phyloP scores from a whole-genome alignment of 768 basidiomycete genomes.

The Leucosporidium creatinivorum region DNA sequence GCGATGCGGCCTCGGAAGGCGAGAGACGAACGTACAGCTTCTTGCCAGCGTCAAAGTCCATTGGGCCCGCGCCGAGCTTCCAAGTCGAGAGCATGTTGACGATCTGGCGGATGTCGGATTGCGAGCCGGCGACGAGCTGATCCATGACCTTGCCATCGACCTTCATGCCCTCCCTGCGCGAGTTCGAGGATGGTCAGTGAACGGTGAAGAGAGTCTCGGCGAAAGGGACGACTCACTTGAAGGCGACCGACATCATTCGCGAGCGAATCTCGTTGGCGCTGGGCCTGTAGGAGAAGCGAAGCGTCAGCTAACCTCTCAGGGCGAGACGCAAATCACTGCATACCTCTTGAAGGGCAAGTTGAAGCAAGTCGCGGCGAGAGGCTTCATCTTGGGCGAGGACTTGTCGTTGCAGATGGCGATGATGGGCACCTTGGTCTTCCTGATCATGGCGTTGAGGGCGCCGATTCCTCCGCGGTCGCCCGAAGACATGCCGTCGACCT shows the following conservation, averaged over 20 bases:
- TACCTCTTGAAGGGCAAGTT: constrained; percentile 71
- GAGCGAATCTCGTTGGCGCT: constrained; percentile 69
- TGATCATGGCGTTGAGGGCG: constrained; percentile 82
- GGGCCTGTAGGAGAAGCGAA: constrained; percentile 51
- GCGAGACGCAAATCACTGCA: constrained; percentile 33
- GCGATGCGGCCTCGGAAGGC: background rate
- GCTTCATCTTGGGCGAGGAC: constrained; percentile 81
- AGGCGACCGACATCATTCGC: constrained; percentile 75
- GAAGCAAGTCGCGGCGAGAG: constrained; percentile 64
- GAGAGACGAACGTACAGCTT: constrained; percentile 56
- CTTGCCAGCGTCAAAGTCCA: constrained; percentile 90
- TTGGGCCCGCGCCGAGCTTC: constrained; percentile 66
- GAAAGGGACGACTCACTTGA: constrained; percentile 57
- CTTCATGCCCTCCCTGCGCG: constrained; percentile 76
- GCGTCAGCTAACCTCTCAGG: background rate
- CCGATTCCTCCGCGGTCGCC: constrained; percentile 96
- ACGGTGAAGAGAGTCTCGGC: background rate
- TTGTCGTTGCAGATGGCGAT: constrained; percentile 96
- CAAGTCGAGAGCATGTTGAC: constrained; percentile 98
- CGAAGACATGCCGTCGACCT: constrained; percentile 98
- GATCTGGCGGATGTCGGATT: constrained; percentile 95
- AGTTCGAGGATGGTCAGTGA: background rate
- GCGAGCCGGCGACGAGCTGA: constrained; percentile 76
- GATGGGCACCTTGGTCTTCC: constrained; percentile 89
- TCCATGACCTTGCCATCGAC: constrained; percentile 86